Conservation (phyloP, 805 yeast genomes). For the Candida tallmaniae region DNA sequence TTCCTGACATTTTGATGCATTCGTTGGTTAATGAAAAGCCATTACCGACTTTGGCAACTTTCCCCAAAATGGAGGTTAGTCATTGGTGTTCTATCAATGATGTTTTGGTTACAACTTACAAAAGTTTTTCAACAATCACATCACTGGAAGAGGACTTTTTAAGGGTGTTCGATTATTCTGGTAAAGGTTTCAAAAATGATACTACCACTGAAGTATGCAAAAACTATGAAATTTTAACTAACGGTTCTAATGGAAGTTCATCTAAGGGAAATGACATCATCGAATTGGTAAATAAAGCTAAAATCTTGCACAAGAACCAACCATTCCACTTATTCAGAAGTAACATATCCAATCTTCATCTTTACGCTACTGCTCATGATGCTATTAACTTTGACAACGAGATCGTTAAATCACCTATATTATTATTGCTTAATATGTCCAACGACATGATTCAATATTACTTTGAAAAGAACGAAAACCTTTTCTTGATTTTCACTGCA, state of each 20-base stretch:
- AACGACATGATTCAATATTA: slow-evolving; percentile 24
- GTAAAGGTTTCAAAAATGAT: slow-evolving; percentile 21
- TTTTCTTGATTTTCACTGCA: slow-evolving; percentile 11
- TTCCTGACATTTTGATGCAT: slow-evolving; percentile 84
- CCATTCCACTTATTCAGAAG: slow-evolving; percentile 82
- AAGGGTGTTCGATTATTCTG: slow-evolving; percentile 23
- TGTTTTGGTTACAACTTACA: slow-evolving; percentile 46
- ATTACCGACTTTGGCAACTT: slow-evolving; percentile 38
- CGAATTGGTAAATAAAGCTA: slow-evolving; percentile 61
- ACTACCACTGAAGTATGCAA: slow-evolving; percentile 15
- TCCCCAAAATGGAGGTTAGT: slow-evolving; percentile 67
- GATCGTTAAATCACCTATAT: slow-evolving; percentile 55
- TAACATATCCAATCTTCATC: slow-evolving; percentile 19
- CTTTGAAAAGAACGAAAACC: slow-evolving; percentile 8
- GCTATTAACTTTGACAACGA: slow-evolving; percentile 47
- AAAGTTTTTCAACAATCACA: slow-evolving; percentile 13
- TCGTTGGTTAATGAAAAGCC: slow-evolving; percentile 85
- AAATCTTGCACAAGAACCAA: slow-evolving; percentile 68
- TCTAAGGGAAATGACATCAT: slow-evolving; percentile 38
- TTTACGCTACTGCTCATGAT: slow-evolving; percentile 73
- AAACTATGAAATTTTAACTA: slow-evolving; percentile 23
- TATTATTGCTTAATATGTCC: slow-evolving; percentile 59
- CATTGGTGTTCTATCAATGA: slow-evolving; percentile 63
- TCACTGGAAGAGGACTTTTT: slow-evolving; percentile 18
- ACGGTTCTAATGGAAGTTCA: slow-evolving; percentile 6